Percentiles rank a stretch among this genome's conserved stretches.
Conservation (phyloP, 1,284 basidiomycete species). For the Ganoderma sinense region DNA sequence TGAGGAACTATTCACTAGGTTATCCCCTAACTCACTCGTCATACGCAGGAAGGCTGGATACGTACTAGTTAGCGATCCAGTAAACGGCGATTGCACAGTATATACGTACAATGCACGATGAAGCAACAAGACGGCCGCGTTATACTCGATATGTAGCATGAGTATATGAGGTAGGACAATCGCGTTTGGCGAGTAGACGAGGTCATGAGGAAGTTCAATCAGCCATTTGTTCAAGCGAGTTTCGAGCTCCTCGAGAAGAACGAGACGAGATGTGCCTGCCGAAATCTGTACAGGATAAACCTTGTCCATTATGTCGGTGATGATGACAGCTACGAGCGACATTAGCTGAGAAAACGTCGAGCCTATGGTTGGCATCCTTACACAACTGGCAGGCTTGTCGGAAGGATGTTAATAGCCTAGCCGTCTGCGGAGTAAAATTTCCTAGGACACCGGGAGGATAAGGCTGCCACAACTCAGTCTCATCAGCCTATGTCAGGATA, state of each 20-base stretch:
- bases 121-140: constrained; percentile 77
- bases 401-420: constrained; percentile 64
- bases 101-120: constrained; percentile 82
- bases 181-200: constrained; percentile 63
- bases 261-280: constrained; percentile 52
- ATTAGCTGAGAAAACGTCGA: constrained; percentile 1
- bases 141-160: constrained; percentile 81
- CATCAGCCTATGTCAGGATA: constrained; percentile 59
- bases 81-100: not conserved
- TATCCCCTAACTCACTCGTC: constrained; percentile 52
- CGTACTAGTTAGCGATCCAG: not conserved
- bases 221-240: constrained; percentile 81
- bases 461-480: constrained; percentile 64
- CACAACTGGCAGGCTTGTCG: constrained; percentile 67
- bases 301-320: constrained; percentile 71
- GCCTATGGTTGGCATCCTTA: constrained; percentile 41
- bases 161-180: constrained; percentile 72
- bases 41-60: constrained; percentile 70
- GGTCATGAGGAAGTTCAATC: constrained; percentile 69
- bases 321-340: constrained; percentile 58
- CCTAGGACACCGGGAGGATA: constrained; percentile 49
- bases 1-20: not conserved
- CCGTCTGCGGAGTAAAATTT: constrained; percentile 53
- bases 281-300: constrained; percentile 77
- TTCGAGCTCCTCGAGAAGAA: constrained; percentile 64